Conservation (phyloP, 805 yeast species). For the Starmerella gropengiesseri region DNA sequence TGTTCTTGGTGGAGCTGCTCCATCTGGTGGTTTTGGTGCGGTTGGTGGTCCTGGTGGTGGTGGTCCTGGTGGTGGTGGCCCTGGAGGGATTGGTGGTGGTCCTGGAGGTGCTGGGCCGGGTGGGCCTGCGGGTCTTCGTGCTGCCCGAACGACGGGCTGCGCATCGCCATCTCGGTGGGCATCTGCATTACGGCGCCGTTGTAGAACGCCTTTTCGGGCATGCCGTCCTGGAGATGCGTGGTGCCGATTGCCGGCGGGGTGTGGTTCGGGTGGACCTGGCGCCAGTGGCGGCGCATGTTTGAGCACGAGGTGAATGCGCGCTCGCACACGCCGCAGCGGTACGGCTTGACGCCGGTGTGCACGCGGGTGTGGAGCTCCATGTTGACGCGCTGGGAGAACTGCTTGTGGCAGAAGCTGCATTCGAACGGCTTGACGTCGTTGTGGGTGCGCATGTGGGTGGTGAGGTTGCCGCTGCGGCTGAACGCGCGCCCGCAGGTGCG, state of each 20-base stretch:
- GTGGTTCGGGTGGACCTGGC: slow-evolving; percentile 20
- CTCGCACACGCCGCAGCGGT: slow-evolving; percentile 53
- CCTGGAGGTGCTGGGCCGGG: not conserved
- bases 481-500: slow-evolving; percentile 74
- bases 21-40: not conserved
- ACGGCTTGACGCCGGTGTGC: slow-evolving; percentile 91
- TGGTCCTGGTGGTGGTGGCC: slow-evolving; percentile 4
- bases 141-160: too few relatives aligned
- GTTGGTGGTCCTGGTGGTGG: slow-evolving; percentile 2
- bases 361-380: slow-evolving; percentile 68
- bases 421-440: slow-evolving; percentile 58
- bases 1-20: slow-evolving; percentile 1
- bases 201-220: slow-evolving; percentile 22
- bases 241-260: slow-evolving; percentile 22
- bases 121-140: slow-evolving; percentile 4
- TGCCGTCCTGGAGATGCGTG: slow-evolving; percentile 15
- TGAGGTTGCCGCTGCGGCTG: slow-evolving; percentile 78
- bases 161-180: not conserved
- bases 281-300: slow-evolving; percentile 24
- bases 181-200: not conserved
- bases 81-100: not conserved
- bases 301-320: slow-evolving; percentile 23
- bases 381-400: slow-evolving; percentile 84
- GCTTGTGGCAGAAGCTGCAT: slow-evolving; percentile 64
- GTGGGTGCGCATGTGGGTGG: slow-evolving; percentile 81